Base-by-base conservation (phyloP, 495 filamentous ascomycete species). In the Trichoderma virens region DNA sequence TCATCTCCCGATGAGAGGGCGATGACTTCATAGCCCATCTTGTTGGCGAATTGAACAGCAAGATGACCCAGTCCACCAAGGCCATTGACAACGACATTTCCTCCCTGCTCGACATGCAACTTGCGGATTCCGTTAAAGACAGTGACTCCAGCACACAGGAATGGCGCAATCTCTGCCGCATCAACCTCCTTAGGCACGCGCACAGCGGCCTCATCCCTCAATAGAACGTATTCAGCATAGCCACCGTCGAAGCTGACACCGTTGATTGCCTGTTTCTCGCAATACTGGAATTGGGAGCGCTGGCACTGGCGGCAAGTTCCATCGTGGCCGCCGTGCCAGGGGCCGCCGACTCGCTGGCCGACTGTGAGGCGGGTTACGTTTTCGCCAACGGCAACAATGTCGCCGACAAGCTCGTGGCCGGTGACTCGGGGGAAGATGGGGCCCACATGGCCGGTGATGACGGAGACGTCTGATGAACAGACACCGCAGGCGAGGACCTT, bases 131-230 rank as follows among this genome's bases (percentile, higher is more conserved):
- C 79, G 75, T 90, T 90, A 82, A 90, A 91, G 32, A 86, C 83
- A 31, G 87, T 89, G 51, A 90, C 81, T 60, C 88, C 88, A 1
- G 88, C 87, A 73, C 88, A 91, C 25, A 91, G 81, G 13, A 90
- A 79, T 0, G 88, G 87, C 0, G 87, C 87, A 65, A 79, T 83
- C 65, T 84, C 76, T 11, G 80, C 85, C 0, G 87, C 78, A 68
- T 87, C 78, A 35, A 83, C 72, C 59, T 84, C 75, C 8, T 72
- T 66, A 5, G 87, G 87, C 59, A 91, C 78, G 18, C 75, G 76
- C 0, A 88, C 86, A 0, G 72, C 85, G 20, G 88, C 84, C 69
- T 90, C 87, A 14, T 74, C 72, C 35, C 83, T 80, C 11, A 91
- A 75, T 18, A 79, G 70, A 66, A 80, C 80, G 74, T 89, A 90